phyloP scores from a whole-genome alignment of 495 filamentous ascomycete genomes.

The Lophium mytilinum region DNA sequence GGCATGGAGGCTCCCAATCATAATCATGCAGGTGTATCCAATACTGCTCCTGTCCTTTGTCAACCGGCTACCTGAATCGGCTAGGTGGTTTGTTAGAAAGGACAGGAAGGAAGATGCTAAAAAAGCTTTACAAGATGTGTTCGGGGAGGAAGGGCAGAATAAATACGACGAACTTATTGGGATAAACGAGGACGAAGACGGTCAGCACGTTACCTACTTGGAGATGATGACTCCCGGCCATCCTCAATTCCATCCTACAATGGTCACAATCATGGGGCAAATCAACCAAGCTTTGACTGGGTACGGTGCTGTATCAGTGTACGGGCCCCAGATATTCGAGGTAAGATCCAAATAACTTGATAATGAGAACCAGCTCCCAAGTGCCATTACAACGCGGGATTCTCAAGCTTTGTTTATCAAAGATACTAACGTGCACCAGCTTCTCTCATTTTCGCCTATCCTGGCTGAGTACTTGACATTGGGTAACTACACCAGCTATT shows the following conservation, averaged over 20 bases:
- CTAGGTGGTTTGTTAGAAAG: slow-evolving; percentile 45
- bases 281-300: slow-evolving; percentile 50
- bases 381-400: too few relatives aligned
- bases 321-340: slow-evolving; percentile 51
- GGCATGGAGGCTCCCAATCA: slow-evolving; percentile 54
- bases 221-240: slow-evolving; percentile 42
- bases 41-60: slow-evolving; percentile 41
- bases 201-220: slow-evolving; percentile 37
- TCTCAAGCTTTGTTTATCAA: too few relatives aligned
- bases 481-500: slow-evolving; percentile 49
- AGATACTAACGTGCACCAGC: slow-evolving; percentile 14
- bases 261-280: slow-evolving; percentile 51
- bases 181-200: slow-evolving; percentile 39
- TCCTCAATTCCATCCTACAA: slow-evolving; percentile 45
- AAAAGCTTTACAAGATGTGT: slow-evolving; percentile 36
- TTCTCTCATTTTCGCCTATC: slow-evolving; percentile 41
- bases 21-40: slow-evolving; percentile 52
- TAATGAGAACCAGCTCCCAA: too few relatives aligned
- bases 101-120: slow-evolving; percentile 38
- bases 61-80: slow-evolving; percentile 44
- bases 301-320: slow-evolving; percentile 49
- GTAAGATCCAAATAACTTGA: neutral
- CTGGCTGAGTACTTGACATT: slow-evolving; percentile 44
- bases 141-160: slow-evolving; percentile 39
- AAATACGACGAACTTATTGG: slow-evolving; percentile 41